These are phyloP conservation scores for Flaveria brownii DNA, from an alignment of 129 eudicot species.

Conservation along the genomic window DNA sequence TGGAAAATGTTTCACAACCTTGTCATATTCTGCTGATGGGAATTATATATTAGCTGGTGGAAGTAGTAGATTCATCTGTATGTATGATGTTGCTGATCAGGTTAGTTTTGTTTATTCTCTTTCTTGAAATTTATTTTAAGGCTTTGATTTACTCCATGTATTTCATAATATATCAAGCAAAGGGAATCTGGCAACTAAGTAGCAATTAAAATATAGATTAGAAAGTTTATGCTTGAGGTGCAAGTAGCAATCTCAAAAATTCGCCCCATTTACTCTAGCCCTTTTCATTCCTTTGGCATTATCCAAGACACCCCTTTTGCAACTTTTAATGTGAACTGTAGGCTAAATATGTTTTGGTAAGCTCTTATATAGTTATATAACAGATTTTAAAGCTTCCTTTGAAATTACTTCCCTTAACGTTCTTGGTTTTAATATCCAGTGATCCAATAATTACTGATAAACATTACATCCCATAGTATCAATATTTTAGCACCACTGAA, in stretches of 20 bases:
- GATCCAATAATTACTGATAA: background rate
- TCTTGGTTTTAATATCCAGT: background rate
- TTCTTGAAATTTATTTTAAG: background rate
- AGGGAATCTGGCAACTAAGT: slow-evolving; percentile 10
- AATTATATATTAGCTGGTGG: slow-evolving; percentile 97
- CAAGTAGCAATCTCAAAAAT: background rate
- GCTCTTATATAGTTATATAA: background rate
- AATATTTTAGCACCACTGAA: background rate
- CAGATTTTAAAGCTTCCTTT: background rate
- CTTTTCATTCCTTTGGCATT: no score
- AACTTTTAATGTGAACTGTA: no score
- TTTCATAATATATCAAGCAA: background rate
- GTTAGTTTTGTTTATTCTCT: slow-evolving; percentile 40
- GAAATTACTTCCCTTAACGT: background rate
- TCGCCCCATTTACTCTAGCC: background rate
- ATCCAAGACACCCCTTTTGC: no score
- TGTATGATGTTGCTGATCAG: slow-evolving; percentile 99
- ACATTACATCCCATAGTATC: background rate
- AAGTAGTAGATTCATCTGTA: slow-evolving; percentile 84
- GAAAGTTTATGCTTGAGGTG: background rate
- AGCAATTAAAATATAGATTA: background rate
- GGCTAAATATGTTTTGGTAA: background rate
- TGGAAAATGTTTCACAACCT: slow-evolving; percentile 88
- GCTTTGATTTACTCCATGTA: background rate
- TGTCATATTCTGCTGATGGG: slow-evolving; percentile 96